Evolutionary conservation across 768 basidiomycete species (phyloP), one percentile per base, ranked within the genome.

Genomic region (Tephrocybe sp.): DNA sequence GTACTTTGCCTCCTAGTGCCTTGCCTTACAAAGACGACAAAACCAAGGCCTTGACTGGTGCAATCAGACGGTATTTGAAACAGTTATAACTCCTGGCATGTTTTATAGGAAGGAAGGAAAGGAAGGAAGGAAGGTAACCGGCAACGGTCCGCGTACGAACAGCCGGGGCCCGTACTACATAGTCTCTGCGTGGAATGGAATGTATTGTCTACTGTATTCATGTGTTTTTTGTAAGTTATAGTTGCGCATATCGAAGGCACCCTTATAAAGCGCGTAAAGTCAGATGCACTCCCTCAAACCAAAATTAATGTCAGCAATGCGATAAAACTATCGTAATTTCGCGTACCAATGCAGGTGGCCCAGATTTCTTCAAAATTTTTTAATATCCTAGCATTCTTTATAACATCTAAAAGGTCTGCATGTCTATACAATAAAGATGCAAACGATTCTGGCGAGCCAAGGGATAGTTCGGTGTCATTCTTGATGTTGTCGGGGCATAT

Each of bases 201-300:
- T 1, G 12, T 23, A 12, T 43, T 52, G 40, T 52, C 53, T 43
- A 50, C 23, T 49, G 52, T 52, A 39, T 41, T 27, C 46, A 45
- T 36, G 27, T 29, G 25, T 11, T 42, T 23, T 19, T 2, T 37
- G 31, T 37, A 38, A n/a, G 49, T 36, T 45, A 55, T 42, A 69
- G 88, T 89, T 37, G 75, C 82, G 6, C 75, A 81, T 3, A 59
- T 71, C 36, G 70, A 66, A 11, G 79, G 80, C 15, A 70, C 73
- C 1, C 71, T 89, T 50, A 74, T 88, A 21, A 91, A 90, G 68
- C 73, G 84, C 65, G 84, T 65, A 63, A 80, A 45, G 64, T 72
- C 64, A 59, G 79, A 59, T 58, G 80, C 63, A 47, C 65, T 47
- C 79, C 67, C 1, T 66, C 71, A 3, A 86, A 76, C 57, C 87